These are phyloP conservation scores for Malassezia dermatis DNA, from an alignment of 1,284 basidiomycete genomes.

Conservation along the genomic window DNA sequence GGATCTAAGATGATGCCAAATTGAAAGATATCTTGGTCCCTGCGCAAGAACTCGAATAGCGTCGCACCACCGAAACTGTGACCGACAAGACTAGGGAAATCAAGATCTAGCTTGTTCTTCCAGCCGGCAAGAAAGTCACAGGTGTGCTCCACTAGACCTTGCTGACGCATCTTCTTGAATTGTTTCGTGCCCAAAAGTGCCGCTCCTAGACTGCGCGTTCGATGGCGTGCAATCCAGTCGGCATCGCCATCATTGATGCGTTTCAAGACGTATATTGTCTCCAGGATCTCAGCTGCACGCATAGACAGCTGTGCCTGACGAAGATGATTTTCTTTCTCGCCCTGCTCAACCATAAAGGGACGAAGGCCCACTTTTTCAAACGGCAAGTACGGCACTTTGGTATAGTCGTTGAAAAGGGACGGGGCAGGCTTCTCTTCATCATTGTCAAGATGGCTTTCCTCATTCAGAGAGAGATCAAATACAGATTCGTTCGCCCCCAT, in stretches of 20 bases:
- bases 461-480: conserved; percentile 36
- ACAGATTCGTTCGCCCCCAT: conserved; percentile 19
- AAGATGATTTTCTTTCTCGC: conserved; percentile 48
- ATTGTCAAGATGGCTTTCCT: conserved; percentile 46
- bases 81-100: conserved; percentile 22
- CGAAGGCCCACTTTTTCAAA: conserved; percentile 47
- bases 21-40: conserved; percentile 16
- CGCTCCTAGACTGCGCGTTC: conserved; percentile 27
- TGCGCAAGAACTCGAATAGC: conserved; percentile 27
- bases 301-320: conserved; percentile 52
- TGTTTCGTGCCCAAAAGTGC: conserved; percentile 19
- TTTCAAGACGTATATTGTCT: conserved; percentile 47
- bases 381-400: conserved; percentile 29
- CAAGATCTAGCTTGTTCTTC: conserved; percentile 32
- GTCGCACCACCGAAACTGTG: conserved; percentile 47
- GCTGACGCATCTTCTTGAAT: background rate
- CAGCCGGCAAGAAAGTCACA: conserved; percentile 20
- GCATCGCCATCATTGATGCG: conserved; percentile 41
- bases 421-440: background rate
- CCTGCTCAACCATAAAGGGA: conserved; percentile 35
- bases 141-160: background rate
- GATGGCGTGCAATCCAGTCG: conserved; percentile 23
- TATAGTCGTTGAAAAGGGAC: background rate
- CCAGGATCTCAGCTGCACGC: conserved; percentile 50
- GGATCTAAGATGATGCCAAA: conserved; percentile 31